Evolutionary conservation across 2,329 filamentous ascomycete genomes (phyloP).

Genomic region (Sclerotinia glacialis): DNA sequence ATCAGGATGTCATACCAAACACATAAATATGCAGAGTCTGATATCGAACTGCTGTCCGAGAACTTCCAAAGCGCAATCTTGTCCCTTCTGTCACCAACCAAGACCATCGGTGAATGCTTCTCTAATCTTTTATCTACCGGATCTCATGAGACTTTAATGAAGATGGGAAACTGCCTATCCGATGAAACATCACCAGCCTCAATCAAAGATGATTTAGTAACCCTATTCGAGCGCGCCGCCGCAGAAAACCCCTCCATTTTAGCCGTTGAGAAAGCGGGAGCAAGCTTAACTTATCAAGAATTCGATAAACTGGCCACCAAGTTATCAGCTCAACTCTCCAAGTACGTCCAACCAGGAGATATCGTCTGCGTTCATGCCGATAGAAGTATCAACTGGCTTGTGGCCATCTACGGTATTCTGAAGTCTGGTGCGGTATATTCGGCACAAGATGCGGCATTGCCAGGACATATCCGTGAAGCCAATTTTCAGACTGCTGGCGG

Average conservation of each 20-base stretch:
- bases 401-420: slow-evolving; percentile 40
- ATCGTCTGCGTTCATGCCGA: slow-evolving; percentile 46
- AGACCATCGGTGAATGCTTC: slow-evolving; percentile 3
- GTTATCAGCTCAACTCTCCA: slow-evolving; percentile 8
- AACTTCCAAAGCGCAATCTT: not conserved
- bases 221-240: slow-evolving; percentile 11
- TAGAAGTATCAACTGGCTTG: slow-evolving; percentile 47
- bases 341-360: slow-evolving; percentile 41
- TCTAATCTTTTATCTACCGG: not conserved
- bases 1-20: slow-evolving; percentile 18
- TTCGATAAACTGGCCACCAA: slow-evolving; percentile 1
- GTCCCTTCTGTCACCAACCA: not conserved
- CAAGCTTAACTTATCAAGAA: slow-evolving; percentile 5
- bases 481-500: slow-evolving; percentile 33
- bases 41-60: not conserved
- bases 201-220: slow-evolving; percentile 20
- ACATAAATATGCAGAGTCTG: not conserved
- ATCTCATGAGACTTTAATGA: not conserved
- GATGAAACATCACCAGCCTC: slow-evolving; percentile 3
- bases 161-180: slow-evolving; percentile 18
- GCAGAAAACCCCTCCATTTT: not conserved
- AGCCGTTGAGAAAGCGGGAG: slow-evolving; percentile 8
- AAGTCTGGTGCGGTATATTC: slow-evolving; percentile 40
- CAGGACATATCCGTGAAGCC: slow-evolving; percentile 28
- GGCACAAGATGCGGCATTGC: slow-evolving; percentile 35